A percentile compares a stretch with the other conserved stretches of the same genome.
Evolutionary conservation across 257 asterid genomes (phyloP).

Genomic region (Gynochthodes officinalis): DNA sequence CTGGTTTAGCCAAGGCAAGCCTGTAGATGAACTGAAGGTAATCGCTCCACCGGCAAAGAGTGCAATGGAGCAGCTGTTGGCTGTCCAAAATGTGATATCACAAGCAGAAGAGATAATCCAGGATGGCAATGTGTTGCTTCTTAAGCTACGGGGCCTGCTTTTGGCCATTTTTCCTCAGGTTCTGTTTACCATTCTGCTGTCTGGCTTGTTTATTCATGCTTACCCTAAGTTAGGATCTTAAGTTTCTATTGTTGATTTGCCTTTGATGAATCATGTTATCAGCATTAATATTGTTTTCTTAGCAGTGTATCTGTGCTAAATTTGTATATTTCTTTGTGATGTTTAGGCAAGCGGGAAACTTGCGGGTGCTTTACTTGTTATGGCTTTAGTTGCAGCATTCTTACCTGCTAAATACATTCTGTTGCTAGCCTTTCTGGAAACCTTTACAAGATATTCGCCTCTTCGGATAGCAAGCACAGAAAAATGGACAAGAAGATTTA

Average conservation of each 20-base stretch:
- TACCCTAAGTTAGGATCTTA: background rate
- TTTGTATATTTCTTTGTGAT: background rate
- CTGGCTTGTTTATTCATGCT: background rate
- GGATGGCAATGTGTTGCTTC: conserved; percentile 76
- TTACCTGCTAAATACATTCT: conserved; percentile 49
- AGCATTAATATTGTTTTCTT: background rate
- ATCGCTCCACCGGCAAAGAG: conserved; percentile 76
- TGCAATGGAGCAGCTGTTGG: conserved; percentile 95
- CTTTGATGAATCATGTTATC: background rate
- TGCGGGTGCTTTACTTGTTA: conserved; percentile 46
- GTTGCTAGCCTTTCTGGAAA: conserved; percentile 56
- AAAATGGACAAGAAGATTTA: conserved; percentile 70
- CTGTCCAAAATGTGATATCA: conserved; percentile 85
- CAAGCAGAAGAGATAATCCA: conserved; percentile 87
- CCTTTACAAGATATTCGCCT: conserved; percentile 71
- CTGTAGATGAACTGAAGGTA: conserved; percentile 70
- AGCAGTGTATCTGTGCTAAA: background rate
- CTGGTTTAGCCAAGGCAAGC: conserved; percentile 52
- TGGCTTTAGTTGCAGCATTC: conserved; percentile 56
- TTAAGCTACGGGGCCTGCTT: conserved; percentile 73
- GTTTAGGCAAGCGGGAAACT: conserved; percentile 79
- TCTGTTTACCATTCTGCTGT: background rate
- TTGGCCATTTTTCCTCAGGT: conserved; percentile 92
- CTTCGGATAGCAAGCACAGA: conserved; percentile 69
- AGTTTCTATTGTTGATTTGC: background rate